A percentile compares a stretch with the other conserved stretches of the same genome.
Evolutionary conservation across 2,329 filamentous ascomycete genomes (phyloP).

Genomic region (Verruconis gallopava): DNA sequence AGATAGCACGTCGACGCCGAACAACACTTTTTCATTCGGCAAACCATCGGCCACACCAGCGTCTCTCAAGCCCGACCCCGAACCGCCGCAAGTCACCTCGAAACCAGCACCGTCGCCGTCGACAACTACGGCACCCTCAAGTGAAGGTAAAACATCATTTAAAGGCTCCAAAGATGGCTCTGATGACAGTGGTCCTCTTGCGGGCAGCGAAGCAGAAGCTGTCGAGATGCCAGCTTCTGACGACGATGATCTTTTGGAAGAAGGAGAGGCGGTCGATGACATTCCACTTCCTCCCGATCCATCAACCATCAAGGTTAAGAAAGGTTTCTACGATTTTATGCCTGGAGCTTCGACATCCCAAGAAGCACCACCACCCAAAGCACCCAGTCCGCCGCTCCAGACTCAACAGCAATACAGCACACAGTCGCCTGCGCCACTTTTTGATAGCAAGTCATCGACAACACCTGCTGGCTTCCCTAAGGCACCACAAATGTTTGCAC

Average conservation of each 20-base stretch:
- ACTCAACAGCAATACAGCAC: neutral
- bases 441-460: slow-evolving; percentile 9
- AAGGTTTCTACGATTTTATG: slow-evolving; percentile 5
- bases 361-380: slow-evolving; percentile 7
- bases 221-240: slow-evolving; percentile 28
- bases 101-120: slow-evolving; percentile 24
- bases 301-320: slow-evolving; percentile 10
- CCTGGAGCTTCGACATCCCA: neutral
- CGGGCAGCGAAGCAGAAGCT: slow-evolving; percentile 22
- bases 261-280: slow-evolving; percentile 20
- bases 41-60: neutral
- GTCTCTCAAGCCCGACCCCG: slow-evolving; percentile 5
- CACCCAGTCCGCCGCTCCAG: neutral
- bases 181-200: slow-evolving; percentile 21
- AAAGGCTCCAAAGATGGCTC: slow-evolving; percentile 12
- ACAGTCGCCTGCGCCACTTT: slow-evolving; percentile 2
- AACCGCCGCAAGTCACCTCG: slow-evolving; percentile 11
- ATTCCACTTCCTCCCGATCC: slow-evolving; percentile 27
- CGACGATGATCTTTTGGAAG: slow-evolving; percentile 21
- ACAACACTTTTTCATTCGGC: neutral
- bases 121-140: slow-evolving; percentile 3
- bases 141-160: slow-evolving; percentile 1
- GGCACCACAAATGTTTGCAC: slow-evolving; percentile 42
- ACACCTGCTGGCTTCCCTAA: slow-evolving; percentile 26
- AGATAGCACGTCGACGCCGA: neutral